phyloP scores from a whole-genome alignment of 2,329 filamentous ascomycete species.

The Fusarium sp. region DNA sequence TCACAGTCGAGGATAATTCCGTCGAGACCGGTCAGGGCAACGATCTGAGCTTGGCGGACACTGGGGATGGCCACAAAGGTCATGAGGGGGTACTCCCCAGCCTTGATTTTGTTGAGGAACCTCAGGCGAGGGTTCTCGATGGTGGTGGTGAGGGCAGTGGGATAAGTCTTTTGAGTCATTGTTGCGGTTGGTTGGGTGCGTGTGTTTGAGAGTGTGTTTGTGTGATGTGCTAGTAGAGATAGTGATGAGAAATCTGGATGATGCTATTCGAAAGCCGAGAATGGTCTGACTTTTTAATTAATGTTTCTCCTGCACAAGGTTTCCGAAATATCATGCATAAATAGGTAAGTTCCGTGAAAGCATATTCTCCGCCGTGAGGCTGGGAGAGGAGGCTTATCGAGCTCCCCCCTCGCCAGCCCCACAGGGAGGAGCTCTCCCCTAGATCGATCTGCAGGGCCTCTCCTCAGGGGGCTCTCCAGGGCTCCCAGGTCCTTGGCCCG shows the following conservation, averaged over 20 bases:
- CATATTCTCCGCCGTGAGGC: too few relatives aligned
- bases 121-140: constrained; percentile 55
- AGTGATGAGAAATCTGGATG: background rate
- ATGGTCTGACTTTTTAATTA: constrained; percentile 5
- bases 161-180: constrained; percentile 21
- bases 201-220: background rate
- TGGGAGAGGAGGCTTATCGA: background rate
- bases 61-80: constrained; percentile 62
- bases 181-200: background rate
- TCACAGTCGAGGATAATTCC: constrained; percentile 60
- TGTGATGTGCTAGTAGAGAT: background rate
- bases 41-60: constrained; percentile 60
- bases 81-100: constrained; percentile 56
- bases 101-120: constrained; percentile 57
- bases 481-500: too few relatives aligned
- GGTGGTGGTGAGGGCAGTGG: constrained; percentile 39
- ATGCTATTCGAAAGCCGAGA: background rate
- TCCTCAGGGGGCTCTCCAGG: background rate
- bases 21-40: constrained; percentile 60
- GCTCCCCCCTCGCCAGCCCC: background rate
- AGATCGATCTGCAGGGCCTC: background rate
- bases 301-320: background rate
- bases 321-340: too few relatives aligned
- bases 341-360: too few relatives aligned
- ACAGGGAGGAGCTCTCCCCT: constrained; percentile 23